Base-by-base conservation (phyloP, 2,329 filamentous ascomycete genomes). In the Chaetomium globosum region DNA sequence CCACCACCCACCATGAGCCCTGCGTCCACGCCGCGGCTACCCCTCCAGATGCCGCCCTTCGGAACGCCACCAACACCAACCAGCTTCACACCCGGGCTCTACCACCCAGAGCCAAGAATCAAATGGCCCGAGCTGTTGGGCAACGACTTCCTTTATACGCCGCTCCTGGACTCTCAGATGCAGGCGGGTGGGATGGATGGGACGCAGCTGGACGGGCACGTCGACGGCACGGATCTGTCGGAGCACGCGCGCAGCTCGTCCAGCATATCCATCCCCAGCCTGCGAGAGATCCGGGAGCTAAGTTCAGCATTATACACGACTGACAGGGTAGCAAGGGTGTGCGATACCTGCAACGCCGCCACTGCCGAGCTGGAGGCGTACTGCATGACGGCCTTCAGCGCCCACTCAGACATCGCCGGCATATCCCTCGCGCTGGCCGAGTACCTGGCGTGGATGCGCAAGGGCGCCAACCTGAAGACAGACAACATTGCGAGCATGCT, bases 401-500 rank as follows among this genome's bases (percentile, higher is more conserved):
- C 39, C 1, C 39, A 43, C 7, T 43, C 39, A 4, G 39, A 43
- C 16, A 43, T 43, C 5, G 39, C 39, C 39, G 39, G 39, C 16
- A 43, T 43, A 16, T 43, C 39, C 5, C 39, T 43, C 6, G 39
- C 39, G 39, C 39, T 43, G 39, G 39, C 39, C 16, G 39, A 43
- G 16, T 43, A 43, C 16, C 16, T 43, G 39, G 16, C 39, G 39
- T 43, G 39, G 39, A 43, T 43, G 39, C 39, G 39, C 39, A 43
- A 43, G 39, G 39, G 39, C 39, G 39, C 39, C 39, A 43, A 43
- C 39, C 7, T 43, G 39, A 43, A 43, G 19, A 43, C 39, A 16
- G 39, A 43, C 39, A 43, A 43, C 39, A 43, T 43, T 43, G 39
- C 39, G 39, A 43, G 39, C 39, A 43, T 43, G 39, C 39, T 43